Evolutionary conservation across 1,139 yeast species (phyloP), one percentile per base, ranked within the genome.

Genomic region (Suhomyces chickasaworum): DNA sequence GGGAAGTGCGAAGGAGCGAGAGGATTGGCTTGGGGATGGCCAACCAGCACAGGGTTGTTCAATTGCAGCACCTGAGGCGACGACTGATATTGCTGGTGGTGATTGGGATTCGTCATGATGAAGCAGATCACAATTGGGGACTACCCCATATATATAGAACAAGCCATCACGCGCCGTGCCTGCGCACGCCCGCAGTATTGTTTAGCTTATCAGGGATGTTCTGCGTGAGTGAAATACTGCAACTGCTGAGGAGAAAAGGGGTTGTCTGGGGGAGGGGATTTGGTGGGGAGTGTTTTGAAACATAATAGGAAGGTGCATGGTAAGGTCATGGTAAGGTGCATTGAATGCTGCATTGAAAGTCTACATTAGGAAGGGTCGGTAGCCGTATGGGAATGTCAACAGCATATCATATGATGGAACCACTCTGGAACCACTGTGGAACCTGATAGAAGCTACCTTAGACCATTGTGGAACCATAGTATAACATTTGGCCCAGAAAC

Each of bases 181-280:
- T 5, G 25, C 41, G 35, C 41, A 38, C 41, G 34, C 32, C 41
- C 12, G 22, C 20, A 23, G 21, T 5, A 25, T 29, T 31, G 34
- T 37, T 31, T 39, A 8, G 41, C 30, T 37, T 42, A 37, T 37
- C 41, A 30, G 34, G 31, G 15, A 15, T 34, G 43, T 35, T 35
- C 18, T 13, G 33, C 41, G 33, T 17, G 13, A 35, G 29, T 20
- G 39, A 40, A 42, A 42, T 37, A 37, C 33, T 27, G 33, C 33
- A 36, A 32, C 34, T 36, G 22, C 23, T 37, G 41, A 37, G 45
- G 45, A 38, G 45, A 33, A 42, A 37, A 35, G 41, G 45, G 37
- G 37, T 22, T 29, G n/a, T 13, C 22, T 32, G 23, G 25, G 37
- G 32, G 40, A 37, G 41, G 34, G 35, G 39, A 33, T 29, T 12